Conservation (phyloP, 805 yeast species). For the Ogataea minuta region DNA sequence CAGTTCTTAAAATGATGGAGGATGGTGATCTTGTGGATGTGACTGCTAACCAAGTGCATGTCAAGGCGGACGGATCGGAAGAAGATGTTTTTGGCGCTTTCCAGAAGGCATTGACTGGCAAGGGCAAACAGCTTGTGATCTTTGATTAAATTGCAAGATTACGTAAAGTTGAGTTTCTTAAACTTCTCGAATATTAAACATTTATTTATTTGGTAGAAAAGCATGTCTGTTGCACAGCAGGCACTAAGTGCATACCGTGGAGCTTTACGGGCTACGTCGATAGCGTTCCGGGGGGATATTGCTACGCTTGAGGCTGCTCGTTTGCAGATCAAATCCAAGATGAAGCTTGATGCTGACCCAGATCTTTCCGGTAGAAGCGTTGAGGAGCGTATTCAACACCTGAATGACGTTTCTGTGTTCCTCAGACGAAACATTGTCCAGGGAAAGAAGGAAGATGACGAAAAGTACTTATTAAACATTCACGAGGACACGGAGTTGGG, state of each 20-base stretch:
- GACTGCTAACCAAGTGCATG: conserved; percentile 40
- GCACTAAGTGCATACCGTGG: conserved; percentile 54
- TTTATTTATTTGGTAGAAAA: conserved; percentile 1
- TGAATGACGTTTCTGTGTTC: conserved; percentile 71
- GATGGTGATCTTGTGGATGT: conserved; percentile 53
- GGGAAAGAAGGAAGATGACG: conserved; percentile 51
- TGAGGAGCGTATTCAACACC: conserved; percentile 49
- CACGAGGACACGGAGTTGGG: conserved; percentile 86
- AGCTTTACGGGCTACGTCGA: conserved; percentile 62
- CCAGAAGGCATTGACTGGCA: conserved; percentile 40
- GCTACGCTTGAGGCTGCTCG: conserved; percentile 59
- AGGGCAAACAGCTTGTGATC: conserved; percentile 45
- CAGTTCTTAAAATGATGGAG: conserved; percentile 56
- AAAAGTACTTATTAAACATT: conserved; percentile 58
- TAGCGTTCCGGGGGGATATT: conserved; percentile 55
- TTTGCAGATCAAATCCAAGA: conserved; percentile 54
- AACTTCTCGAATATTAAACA: conserved; percentile 1
- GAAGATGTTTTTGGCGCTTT: conserved; percentile 43
- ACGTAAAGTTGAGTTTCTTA: not conserved
- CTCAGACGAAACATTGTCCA: conserved; percentile 82
- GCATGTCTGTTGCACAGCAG: conserved; percentile 22
- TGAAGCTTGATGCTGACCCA: conserved; percentile 32
- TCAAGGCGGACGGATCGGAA: conserved; percentile 35
- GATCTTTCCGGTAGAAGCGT: conserved; percentile 48
- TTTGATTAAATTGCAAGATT: conserved; percentile 3